These are phyloP conservation scores for Galerina sulciceps DNA, from an alignment of 768 basidiomycete species.

Conservation along the genomic window DNA sequence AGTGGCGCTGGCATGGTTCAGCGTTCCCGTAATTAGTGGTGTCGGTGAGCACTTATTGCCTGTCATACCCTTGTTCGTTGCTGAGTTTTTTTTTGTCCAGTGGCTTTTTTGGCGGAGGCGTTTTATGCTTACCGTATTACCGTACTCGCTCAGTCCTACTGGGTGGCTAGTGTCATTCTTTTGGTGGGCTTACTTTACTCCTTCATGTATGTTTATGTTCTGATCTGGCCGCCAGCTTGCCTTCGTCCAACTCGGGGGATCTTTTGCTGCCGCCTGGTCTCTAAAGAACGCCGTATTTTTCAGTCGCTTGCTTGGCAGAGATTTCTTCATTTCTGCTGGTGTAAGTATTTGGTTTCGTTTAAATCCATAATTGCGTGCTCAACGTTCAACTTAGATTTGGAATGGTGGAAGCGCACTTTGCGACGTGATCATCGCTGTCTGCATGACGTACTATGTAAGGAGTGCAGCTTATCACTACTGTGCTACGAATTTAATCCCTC, in stretches of 20 bases:
- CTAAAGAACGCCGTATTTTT: slow-evolving; percentile 8
- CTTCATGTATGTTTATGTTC: neutral
- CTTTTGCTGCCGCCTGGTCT: slow-evolving; percentile 8
- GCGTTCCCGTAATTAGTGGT: slow-evolving; percentile 25
- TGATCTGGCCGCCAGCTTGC: slow-evolving; percentile 8
- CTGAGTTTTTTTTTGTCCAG: slow-evolving; percentile 3
- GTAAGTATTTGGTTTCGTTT: neutral
- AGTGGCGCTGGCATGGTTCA: slow-evolving; percentile 27
- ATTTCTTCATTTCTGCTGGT: slow-evolving; percentile 7
- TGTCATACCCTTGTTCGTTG: neutral
- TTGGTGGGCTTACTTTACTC: neutral
- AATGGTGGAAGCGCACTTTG: slow-evolving; percentile 21
- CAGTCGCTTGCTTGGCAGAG: neutral
- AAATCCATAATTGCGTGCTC: neutral
- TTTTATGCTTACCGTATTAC: slow-evolving; percentile 23
- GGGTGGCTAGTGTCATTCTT: slow-evolving; percentile 10
- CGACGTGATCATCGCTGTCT: slow-evolving; percentile 20
- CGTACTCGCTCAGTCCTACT: slow-evolving; percentile 12
- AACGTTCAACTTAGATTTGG: slow-evolving; percentile 13
- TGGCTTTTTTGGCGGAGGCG: slow-evolving; percentile 21
- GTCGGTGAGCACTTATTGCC: slow-evolving; percentile 16
- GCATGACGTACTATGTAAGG: slow-evolving; percentile 23
- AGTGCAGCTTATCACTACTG: neutral
- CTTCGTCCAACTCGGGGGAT: slow-evolving; percentile 16
- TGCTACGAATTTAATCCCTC: neutral